Evolutionary conservation across 148 eudicot species (phyloP), one percentile per base, ranked within the genome.

Genomic region (Silene latifolia): DNA sequence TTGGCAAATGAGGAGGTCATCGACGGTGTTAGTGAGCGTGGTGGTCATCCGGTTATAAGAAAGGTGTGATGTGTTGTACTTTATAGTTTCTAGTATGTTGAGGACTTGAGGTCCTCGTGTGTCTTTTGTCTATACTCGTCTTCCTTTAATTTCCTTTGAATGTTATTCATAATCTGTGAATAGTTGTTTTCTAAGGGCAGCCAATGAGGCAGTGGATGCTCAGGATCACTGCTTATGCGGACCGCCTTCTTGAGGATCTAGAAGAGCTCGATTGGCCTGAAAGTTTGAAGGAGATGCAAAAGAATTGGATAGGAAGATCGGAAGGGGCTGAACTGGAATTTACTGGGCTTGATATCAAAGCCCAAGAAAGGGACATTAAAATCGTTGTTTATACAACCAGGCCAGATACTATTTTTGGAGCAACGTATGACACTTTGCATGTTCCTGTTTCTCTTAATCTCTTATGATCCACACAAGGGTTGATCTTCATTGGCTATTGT

Each of bases 201-300:
- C 99, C 99, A 78, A 95, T 95, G 99, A 87, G 93, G 86, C 99
- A 95, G 79, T 95, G 99, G 99, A 90, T 95, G 91, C 96, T 95
- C 80, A 92, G 76, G 87, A 95, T 95, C 80, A 95, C 99, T 75
- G 99, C 93, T 54, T 95, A 95, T 85, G 99, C 99, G 71, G 97
- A 95, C 29, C 93, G 97, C 78, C 96, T 95, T 81, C 97, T 95
- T 79, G 90, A 92, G 68, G 99, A 95, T 81, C 88, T 95, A 69
- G 96, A 92, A 85, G 97, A 87, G 81, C 97, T 95, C 86, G 99
- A 95, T 71, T 95, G 99, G 99, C 99, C 99, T 76, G 99, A 95
- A 83, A 95, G 99, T 82, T 79, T 95, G 63, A 95, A 92, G 84
- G 99, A 95, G 70, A 95, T 95, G 99, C 99, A 95, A 83, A 87